These are phyloP conservation scores for Populus alba DNA, from an alignment of 345 rosid species.

Conservation along the genomic window DNA sequence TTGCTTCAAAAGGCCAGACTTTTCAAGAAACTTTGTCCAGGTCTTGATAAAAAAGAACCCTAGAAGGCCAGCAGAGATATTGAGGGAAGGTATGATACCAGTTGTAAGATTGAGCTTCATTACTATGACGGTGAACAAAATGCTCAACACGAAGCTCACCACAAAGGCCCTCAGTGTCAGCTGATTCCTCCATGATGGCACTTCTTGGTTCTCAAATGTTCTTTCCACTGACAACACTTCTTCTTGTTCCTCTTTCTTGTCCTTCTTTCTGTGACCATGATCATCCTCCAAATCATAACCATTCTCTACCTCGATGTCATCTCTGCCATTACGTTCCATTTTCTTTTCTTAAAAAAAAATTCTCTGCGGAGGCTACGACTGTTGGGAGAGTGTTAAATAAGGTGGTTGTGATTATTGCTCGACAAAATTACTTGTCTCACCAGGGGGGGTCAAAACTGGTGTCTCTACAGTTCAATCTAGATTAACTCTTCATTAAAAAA, in stretches of 20 bases:
- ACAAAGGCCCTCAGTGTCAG: conserved; percentile 17
- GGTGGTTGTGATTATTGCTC: no score
- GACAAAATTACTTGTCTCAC: no score
- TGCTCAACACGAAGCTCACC: conserved; percentile 19
- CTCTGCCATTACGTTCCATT: neutral
- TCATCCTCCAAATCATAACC: neutral
- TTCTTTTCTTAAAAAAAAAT: no score
- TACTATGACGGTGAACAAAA: conserved; percentile 19
- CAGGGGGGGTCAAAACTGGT: no score
- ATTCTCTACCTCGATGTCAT: neutral
- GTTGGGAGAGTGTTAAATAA: no score
- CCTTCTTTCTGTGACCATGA: neutral
- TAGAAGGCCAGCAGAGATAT: conserved; percentile 26
- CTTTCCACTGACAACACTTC: conserved; percentile 8
- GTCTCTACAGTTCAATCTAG: no score
- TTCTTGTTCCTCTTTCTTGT: neutral
- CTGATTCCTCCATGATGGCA: conserved; percentile 19
- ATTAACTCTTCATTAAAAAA: no score
- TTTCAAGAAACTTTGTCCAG: conserved; percentile 17
- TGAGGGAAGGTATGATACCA: conserved; percentile 22
- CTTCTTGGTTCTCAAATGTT: conserved; percentile 4
- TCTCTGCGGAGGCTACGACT: no score
- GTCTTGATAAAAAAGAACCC: conserved; percentile 22
- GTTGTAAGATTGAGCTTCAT: conserved; percentile 28
- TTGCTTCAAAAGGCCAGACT: neutral